These are phyloP conservation scores for Tulasnella sp. DNA, from an alignment of 768 basidiomycete genomes.

Conservation along the genomic window DNA sequence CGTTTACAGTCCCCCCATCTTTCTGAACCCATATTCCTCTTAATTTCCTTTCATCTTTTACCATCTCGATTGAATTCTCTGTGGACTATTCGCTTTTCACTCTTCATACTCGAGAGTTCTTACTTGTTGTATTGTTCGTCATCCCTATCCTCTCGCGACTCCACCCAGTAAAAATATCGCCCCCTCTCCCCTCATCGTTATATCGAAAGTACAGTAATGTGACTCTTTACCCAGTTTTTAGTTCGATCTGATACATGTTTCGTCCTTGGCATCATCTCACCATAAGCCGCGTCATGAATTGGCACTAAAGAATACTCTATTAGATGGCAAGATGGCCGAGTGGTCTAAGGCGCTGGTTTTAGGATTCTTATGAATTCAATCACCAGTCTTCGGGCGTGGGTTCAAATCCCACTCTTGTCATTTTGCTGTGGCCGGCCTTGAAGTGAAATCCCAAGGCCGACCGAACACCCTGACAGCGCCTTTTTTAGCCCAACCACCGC, in stretches of 20 bases:
- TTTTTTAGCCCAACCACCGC: background rate
- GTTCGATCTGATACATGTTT: constrained; percentile 11
- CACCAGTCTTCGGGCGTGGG: constrained; percentile 22
- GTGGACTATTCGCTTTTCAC: background rate
- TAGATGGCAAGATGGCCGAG: constrained; percentile 23
- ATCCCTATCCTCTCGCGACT: background rate
- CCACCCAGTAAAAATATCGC: background rate
- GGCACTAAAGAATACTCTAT: too few species aligned
- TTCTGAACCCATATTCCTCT: too few species aligned
- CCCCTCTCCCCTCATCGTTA: background rate
- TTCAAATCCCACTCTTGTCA: constrained; percentile 23
- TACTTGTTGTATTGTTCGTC: background rate
- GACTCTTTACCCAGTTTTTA: background rate
- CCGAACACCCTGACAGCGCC: background rate
- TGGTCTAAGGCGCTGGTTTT: constrained; percentile 24
- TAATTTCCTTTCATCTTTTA: background rate
- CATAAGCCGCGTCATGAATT: too few species aligned
- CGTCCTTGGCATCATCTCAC: background rate
- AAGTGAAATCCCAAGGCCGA: background rate
- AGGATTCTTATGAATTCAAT: constrained; percentile 3
- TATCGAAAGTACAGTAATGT: constrained; percentile 11
- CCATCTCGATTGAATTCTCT: background rate
- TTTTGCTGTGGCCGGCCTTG: background rate
- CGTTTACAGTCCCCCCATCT: too few species aligned
- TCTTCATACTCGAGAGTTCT: background rate